A percentile compares a stretch with the other conserved stretches of the same genome.
Conservation (phyloP, 2,329 filamentous ascomycete species). For the Fusarium proliferatum region DNA sequence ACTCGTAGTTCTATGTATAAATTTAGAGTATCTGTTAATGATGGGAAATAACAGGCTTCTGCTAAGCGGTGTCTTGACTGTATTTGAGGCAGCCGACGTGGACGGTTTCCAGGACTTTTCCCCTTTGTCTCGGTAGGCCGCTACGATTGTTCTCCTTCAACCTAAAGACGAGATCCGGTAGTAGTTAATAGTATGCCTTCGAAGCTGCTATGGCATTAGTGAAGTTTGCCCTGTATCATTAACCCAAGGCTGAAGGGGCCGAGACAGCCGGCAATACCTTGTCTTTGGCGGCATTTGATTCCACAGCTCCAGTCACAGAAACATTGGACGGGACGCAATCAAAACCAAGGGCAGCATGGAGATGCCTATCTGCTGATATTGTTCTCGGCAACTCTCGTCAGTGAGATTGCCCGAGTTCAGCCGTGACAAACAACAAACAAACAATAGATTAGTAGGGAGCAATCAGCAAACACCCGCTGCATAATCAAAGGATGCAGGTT, state of each 20-base stretch:
- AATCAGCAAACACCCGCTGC: background rate
- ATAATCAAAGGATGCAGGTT: slow-evolving; percentile 24
- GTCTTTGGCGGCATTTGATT: slow-evolving; percentile 14
- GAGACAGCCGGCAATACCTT: slow-evolving; percentile 25
- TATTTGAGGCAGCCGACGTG: background rate
- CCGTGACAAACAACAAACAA: background rate
- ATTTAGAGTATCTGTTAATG: background rate
- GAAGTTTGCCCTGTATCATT: slow-evolving; percentile 11
- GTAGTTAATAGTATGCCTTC: background rate
- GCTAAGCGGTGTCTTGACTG: background rate
- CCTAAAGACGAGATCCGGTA: background rate
- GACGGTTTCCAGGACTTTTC: background rate
- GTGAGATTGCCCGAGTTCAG: background rate
- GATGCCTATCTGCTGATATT: background rate
- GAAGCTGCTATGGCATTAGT: background rate
- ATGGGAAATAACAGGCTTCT: background rate
- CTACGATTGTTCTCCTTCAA: background rate
- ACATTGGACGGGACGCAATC: background rate
- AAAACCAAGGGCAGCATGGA: background rate
- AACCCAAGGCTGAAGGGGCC: slow-evolving; percentile 8
- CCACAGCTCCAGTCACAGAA: background rate
- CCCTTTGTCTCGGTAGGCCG: background rate
- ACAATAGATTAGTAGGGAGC: background rate
- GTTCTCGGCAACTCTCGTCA: background rate
- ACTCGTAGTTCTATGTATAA: background rate